A percentile compares a stretch with the other conserved stretches of the same genome.
Conservation (phyloP, 202 grass and related monocot species). For the Digitaria exilis region DNA sequence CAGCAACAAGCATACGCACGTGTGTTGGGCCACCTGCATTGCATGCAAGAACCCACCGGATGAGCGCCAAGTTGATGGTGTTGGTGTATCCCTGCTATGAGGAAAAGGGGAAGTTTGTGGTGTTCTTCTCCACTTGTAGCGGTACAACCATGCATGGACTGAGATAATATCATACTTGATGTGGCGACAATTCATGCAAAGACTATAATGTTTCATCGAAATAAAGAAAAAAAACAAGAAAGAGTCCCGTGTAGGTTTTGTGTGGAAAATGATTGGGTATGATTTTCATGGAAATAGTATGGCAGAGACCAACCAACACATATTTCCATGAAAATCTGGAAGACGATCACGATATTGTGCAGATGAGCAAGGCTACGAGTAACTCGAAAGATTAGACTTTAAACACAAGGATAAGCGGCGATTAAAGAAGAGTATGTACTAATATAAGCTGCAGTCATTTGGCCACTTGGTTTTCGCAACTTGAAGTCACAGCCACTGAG, state of each 20-base stretch:
- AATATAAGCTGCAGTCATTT: neutral
- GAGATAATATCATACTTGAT: neutral
- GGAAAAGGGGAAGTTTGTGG: neutral
- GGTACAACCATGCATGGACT: neutral
- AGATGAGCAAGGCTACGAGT: neutral
- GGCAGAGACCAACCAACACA: neutral
- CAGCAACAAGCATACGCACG: constrained; percentile 7
- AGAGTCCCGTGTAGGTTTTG: too few relatives aligned
- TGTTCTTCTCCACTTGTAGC: neutral
- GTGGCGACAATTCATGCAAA: neutral
- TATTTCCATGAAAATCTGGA: too few relatives aligned
- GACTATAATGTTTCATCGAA: neutral
- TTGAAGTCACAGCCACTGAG: neutral
- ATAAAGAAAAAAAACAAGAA: neutral
- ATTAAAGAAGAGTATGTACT: neutral
- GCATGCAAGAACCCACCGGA: neutral
- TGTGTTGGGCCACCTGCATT: neutral
- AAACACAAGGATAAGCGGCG: neutral
- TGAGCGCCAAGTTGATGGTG: neutral
- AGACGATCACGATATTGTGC: neutral
- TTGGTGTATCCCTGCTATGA: neutral
- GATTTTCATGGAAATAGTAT: neutral
- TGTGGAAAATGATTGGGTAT: neutral
- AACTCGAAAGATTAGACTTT: neutral
- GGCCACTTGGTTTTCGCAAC: neutral